Percentiles rank a stretch among this genome's conserved stretches.
phyloP scores from a whole-genome alignment of 129 eudicot genomes.

The Chrysanthemum makinoi region DNA sequence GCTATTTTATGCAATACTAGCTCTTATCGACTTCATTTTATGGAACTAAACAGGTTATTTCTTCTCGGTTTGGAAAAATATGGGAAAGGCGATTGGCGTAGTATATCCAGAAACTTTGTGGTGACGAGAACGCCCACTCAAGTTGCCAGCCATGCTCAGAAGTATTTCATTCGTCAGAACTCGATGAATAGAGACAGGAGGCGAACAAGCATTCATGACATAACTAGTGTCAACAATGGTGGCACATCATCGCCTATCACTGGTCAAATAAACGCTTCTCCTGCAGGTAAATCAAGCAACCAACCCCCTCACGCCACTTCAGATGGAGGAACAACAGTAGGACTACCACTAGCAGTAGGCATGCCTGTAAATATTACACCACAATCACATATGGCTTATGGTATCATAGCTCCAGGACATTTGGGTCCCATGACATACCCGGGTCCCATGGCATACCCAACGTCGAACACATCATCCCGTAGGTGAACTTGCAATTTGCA shows the following conservation, averaged over 20 bases:
- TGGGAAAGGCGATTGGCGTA: constrained; percentile 67
- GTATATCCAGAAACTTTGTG: constrained; percentile 60
- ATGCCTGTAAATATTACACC: constrained; percentile 46
- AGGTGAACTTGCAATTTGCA: constrained; percentile 40
- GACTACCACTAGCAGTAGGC: constrained; percentile 34
- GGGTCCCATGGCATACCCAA: constrained; percentile 48
- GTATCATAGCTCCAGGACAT: constrained; percentile 35
- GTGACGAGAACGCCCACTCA: constrained; percentile 62
- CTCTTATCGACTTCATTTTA: not conserved
- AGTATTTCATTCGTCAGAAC: constrained; percentile 55
- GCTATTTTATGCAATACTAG: not conserved
- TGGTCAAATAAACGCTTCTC: constrained; percentile 40
- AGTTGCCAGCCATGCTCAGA: constrained; percentile 70
- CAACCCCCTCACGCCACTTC: constrained; percentile 17
- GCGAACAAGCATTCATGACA: constrained; percentile 65
- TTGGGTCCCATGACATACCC: constrained; percentile 53
- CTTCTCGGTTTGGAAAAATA: constrained; percentile 61
- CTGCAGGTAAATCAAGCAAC: constrained; percentile 33
- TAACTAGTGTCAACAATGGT: constrained; percentile 48
- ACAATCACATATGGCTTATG: constrained; percentile 29
- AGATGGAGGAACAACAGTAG: constrained; percentile 24
- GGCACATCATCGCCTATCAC: constrained; percentile 41
- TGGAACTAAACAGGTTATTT: constrained; percentile 41
- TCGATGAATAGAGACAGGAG: constrained; percentile 54
- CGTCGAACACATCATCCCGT: constrained; percentile 50